phyloP scores from a whole-genome alignment of 441 rosid genomes.

The Arabidopsis hybrid region DNA sequence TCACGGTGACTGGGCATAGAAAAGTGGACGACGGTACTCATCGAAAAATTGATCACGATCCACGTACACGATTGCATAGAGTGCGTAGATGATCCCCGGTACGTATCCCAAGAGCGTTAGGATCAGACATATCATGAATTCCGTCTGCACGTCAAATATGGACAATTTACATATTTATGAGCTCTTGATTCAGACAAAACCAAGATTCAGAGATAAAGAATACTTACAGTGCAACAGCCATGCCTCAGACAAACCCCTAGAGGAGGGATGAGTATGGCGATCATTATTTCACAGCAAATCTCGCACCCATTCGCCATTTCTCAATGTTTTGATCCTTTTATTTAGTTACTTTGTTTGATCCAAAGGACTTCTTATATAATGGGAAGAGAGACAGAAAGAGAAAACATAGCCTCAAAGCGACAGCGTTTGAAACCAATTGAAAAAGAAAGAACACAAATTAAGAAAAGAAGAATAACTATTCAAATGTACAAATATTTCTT shows the following conservation, averaged over 20 bases:
- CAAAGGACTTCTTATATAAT: background rate
- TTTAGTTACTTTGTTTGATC: background rate
- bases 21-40: conserved; percentile 84
- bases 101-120: conserved; percentile 82
- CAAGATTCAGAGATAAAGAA: background rate
- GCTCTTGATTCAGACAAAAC: background rate
- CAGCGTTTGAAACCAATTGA: background rate
- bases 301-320: conserved; percentile 69
- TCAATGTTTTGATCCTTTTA: conserved; percentile 7
- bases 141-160: conserved; percentile 58
- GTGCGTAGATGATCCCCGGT: conserved; percentile 86
- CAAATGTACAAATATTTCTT: background rate
- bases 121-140: conserved; percentile 77
- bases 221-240: conserved; percentile 76
- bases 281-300: conserved; percentile 75
- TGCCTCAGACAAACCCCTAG: conserved; percentile 85
- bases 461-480: background rate
- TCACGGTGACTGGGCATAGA: conserved; percentile 36
- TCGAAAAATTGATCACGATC: conserved; percentile 86
- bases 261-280: conserved; percentile 83
- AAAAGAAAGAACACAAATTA: background rate
- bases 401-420: background rate
- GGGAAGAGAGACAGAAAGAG: background rate
- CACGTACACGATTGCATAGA: conserved; percentile 80
- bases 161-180: background rate